Base-by-base conservation (phyloP, 73 alveolate species). In the Paraurostyla sp. region DNA sequence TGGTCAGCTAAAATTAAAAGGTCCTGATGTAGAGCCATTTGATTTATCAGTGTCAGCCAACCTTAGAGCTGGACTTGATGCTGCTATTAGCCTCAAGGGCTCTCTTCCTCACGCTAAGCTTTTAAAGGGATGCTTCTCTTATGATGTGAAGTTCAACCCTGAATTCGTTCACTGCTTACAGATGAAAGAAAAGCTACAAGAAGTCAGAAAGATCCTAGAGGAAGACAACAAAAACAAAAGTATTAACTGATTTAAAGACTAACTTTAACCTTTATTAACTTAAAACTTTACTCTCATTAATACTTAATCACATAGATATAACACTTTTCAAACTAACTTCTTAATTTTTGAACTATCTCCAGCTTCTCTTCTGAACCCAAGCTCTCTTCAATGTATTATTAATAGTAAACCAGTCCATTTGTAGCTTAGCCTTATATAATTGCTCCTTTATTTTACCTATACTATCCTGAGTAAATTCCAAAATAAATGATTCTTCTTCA, bases 301-400 rank as follows among this genome's bases (percentile, higher is more conserved):
- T 4, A n/a, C 11, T 6, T 13, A 52, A 59, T 59, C 76, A 59
- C 6, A 59, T 6, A 4, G 7, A 20, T 2, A 7, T 7, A 30
- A n/a, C 46, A 38, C 41, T 32, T 36, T n/a, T n/a, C n/a, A 35
- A 56, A 38, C 43, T 18, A 11, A 1, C 18, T 65, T 65, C 82
- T 40, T 78, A 78, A 9, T 13, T 36, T 27, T 54, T 50, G 52
- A 52, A 78, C 62, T 78, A 78, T 78, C 89, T 78, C 89, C 89
- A 78, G 60, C 80, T 51, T 78, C 40, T 78, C 68, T 78, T 78
- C 30, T 78, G n/a, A 4, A 78, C 62, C 89, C 89, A 78, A 20
- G 46, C 60, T 23, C 78, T n/a, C 71, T 78, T 78, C 4, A 78
- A 60, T 3, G 63, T 32, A 35, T 78, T 78, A 49, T 52, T 40